These are phyloP conservation scores for Rhizoclosmatium sp. DNA, from an alignment of 192 early-diverging fungal species.

Conservation along the genomic window DNA sequence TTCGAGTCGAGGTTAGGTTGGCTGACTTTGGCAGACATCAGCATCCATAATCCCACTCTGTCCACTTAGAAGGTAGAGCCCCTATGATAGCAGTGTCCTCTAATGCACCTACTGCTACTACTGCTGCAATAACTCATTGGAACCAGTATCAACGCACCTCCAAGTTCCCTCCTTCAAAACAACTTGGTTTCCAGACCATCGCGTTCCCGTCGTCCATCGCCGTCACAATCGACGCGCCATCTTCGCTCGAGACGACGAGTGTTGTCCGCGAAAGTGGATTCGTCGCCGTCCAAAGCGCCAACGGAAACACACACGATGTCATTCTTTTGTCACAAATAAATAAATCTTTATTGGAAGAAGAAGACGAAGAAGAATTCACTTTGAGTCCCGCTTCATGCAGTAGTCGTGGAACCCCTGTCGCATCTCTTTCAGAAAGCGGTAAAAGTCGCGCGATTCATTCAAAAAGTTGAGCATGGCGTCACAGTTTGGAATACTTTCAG, in stretches of 20 bases:
- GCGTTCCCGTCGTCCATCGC: slow-evolving; percentile 8
- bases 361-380: neutral
- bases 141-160: neutral
- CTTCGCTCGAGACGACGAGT: neutral
- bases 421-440: slow-evolving; percentile 72
- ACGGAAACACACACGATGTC: slow-evolving; percentile 25
- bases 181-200: neutral
- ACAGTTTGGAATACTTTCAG: slow-evolving; percentile 47
- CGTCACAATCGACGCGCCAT: neutral
- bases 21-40: too few species aligned
- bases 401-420: slow-evolving; percentile 64
- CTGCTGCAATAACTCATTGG: neutral
- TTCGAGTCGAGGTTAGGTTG: neutral
- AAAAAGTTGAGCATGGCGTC: slow-evolving; percentile 56
- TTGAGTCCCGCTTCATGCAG: slow-evolving; percentile 23
- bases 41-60: too few species aligned
- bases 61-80: too few species aligned
- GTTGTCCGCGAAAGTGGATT: neutral
- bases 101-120: too few species aligned
- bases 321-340: neutral
- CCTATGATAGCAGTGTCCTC: too few species aligned
- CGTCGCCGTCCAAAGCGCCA: slow-evolving; percentile 5
- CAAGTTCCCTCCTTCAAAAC: neutral
- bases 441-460: slow-evolving; percentile 72
- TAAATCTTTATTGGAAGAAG: neutral